These are phyloP conservation scores for Emergomyces orientalis DNA, from an alignment of 2,329 filamentous ascomycete genomes.

Conservation along the genomic window DNA sequence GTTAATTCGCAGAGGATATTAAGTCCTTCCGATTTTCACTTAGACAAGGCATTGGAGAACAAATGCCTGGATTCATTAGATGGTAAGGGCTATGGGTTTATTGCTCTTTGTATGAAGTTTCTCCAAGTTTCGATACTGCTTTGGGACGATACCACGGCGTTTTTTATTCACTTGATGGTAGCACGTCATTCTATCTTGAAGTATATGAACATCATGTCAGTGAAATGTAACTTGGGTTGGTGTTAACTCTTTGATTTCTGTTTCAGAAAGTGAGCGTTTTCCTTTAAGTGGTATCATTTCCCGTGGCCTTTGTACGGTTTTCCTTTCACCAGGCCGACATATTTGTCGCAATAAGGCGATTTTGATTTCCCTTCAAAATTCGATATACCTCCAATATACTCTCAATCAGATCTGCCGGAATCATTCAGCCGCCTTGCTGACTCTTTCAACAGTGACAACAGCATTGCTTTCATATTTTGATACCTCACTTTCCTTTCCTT, in stretches of 20 bases:
- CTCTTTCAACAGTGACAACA: background rate
- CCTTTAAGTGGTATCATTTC: background rate
- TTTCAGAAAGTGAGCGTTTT: background rate
- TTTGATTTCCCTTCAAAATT: background rate
- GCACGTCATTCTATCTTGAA: background rate
- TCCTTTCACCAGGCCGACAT: background rate
- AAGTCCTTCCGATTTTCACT: background rate
- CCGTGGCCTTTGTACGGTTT: background rate
- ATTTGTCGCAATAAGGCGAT: background rate
- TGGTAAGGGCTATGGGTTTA: background rate
- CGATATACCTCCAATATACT: background rate
- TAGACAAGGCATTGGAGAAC: background rate
- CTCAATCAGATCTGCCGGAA: background rate
- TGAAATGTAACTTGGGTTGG: background rate
- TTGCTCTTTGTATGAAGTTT: background rate
- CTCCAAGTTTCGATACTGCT: background rate
- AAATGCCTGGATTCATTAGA: background rate
- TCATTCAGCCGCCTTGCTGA: background rate
- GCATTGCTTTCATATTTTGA: background rate
- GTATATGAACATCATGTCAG: background rate
- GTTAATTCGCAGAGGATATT: slow-evolving; percentile 6
- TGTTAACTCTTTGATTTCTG: background rate
- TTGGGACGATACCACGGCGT: slow-evolving; percentile 4
- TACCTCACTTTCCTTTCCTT: background rate
- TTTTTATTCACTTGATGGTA: background rate